phyloP scores from a whole-genome alignment of 2,329 filamentous ascomycete species.

The Aspergillus ochraceus region DNA sequence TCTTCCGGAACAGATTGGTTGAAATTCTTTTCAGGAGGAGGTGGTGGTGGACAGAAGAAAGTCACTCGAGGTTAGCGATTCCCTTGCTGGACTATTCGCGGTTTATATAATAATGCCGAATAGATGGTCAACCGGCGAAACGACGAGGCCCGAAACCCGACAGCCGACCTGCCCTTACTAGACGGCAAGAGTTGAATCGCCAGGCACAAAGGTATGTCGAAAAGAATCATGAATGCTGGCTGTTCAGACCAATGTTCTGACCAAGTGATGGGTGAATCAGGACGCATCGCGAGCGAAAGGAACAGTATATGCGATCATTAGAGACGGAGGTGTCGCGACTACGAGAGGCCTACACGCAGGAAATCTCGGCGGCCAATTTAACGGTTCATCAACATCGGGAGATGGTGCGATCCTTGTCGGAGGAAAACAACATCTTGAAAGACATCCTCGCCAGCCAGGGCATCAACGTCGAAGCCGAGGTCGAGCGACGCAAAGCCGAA shows the following conservation, averaged over 20 bases:
- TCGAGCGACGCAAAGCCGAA: slow-evolving; percentile 39
- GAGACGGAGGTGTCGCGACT: slow-evolving; percentile 88
- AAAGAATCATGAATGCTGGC: neutral
- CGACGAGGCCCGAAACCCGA: slow-evolving; percentile 93
- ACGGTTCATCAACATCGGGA: slow-evolving; percentile 67
- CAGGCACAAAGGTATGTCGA: slow-evolving; percentile 83
- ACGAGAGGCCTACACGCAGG: slow-evolving; percentile 72
- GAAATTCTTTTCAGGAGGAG: slow-evolving; percentile 53
- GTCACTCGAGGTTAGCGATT: slow-evolving; percentile 67
- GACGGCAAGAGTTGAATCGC: slow-evolving; percentile 89
- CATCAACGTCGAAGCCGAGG: slow-evolving; percentile 55
- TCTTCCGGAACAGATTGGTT: slow-evolving; percentile 30
- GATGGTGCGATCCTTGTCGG: slow-evolving; percentile 67
- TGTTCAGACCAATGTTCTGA: slow-evolving; percentile 4
- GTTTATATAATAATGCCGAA: slow-evolving; percentile 19
- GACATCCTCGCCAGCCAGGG: slow-evolving; percentile 60
- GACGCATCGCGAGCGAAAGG: slow-evolving; percentile 94
- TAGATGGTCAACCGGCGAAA: slow-evolving; percentile 84
- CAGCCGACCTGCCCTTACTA: slow-evolving; percentile 88
- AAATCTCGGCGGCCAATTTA: slow-evolving; percentile 56
- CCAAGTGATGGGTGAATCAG: slow-evolving; percentile 49
- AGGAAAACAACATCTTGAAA: slow-evolving; percentile 78
- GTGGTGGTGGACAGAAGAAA: slow-evolving; percentile 65
- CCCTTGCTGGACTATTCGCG: neutral
- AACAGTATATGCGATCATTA: slow-evolving; percentile 90